A percentile compares a stretch with the other conserved stretches of the same genome.
phyloP scores from a whole-genome alignment of 73 alveolate genomes.

The Breviolum minutum region DNA sequence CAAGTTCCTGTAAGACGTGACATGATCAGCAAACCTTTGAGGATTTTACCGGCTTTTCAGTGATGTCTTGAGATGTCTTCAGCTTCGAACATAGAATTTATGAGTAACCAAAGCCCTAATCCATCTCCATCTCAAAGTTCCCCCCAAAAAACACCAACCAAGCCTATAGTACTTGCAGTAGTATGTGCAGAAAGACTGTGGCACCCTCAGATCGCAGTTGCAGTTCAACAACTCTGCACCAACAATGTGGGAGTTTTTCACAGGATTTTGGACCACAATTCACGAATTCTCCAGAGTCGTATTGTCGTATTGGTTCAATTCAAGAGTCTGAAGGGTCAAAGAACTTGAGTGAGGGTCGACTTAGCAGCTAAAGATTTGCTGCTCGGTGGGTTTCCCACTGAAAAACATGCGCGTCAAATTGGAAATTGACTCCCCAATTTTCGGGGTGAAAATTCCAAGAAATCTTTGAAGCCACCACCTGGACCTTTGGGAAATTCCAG shows the following conservation, averaged over 20 bases:
- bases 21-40: background rate
- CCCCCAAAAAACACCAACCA: background rate
- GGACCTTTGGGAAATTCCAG: no score
- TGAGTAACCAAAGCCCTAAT: background rate
- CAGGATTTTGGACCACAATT: background rate
- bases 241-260: background rate
- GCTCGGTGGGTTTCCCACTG: background rate
- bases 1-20: background rate
- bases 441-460: no score
- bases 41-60: background rate
- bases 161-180: slow-evolving; percentile 71
- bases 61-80: background rate
- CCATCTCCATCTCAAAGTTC: background rate
- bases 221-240: background rate
- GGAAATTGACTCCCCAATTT: no score
- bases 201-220: slow-evolving; percentile 30
- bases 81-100: background rate
- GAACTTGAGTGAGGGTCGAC: no score
- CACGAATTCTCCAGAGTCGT: background rate
- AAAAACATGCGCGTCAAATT: no score
- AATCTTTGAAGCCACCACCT: no score
- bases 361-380: background rate
- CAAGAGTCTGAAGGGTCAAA: no score
- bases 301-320: no score
- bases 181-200: slow-evolving; percentile 69